Base-by-base conservation (phyloP, 2,329 filamentous ascomycete genomes). In the Phialocephala sp. region DNA sequence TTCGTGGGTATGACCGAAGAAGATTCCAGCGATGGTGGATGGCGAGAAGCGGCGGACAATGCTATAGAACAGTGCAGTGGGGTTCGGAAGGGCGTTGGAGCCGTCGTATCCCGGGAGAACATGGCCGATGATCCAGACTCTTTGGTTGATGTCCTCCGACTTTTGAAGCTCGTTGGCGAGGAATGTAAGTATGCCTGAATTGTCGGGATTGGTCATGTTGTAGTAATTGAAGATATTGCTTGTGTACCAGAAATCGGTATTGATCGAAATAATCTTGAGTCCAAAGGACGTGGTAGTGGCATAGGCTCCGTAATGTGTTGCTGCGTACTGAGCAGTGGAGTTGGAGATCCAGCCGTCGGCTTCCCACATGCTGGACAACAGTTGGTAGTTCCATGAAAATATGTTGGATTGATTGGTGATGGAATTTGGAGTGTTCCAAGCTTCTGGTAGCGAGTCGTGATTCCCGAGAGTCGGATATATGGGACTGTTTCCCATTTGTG, bases 381-480 rank as follows among this genome's bases (percentile, higher is more conserved):
- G 36, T 20, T 66, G 36, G 8, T 64, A 66, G 11, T 66, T 66
- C 65, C 62, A 66, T 3, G 57, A 61, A 14, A 66, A 64, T 4
- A 37, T 18, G 47, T 66, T 64, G 2, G 65, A 64, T 39, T 62
- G 62, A 8, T 59, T 62, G 27, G 54, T 60, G 22, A 63, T 60
- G 4, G 24, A 47, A 27, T 66, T 58, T 15, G 60, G 65, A 24
- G 35, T 47, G 8, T 50, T 54, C 5, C 27, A 35, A 20, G 58
- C 39, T 47, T 63, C 50, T 0, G 65, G 58, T 35, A 60, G 41
- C 22, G 56, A 59, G 36, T 75, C 73, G 62, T 76, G 74, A 50
- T 76, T 75, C 39, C 74, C 74, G 8, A 76, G 66, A 15, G 70
- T 73, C 8, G 73, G 62, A 41, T 75, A 75, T 9, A 76, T 67